Conservation (phyloP, 352 stramenopile genomes). For the Globisporangium rhizosaccharum region DNA sequence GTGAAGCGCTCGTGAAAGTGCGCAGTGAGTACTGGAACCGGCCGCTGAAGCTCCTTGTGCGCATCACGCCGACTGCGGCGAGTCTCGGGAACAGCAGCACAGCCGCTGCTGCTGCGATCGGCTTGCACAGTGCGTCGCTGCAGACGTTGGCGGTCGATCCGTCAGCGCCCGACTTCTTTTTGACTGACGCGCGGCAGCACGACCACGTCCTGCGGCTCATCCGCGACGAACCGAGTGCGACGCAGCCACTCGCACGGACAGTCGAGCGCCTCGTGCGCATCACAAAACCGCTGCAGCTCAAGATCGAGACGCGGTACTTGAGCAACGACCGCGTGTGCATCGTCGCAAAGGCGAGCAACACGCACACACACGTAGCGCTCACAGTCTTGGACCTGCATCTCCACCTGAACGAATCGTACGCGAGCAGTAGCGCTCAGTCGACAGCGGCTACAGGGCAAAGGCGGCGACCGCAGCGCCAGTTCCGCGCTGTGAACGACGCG, state of each 20-base stretch:
- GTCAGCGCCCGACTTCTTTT: conserved; percentile 10
- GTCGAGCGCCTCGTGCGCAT: conserved; percentile 46
- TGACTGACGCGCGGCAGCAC: conserved; percentile 31
- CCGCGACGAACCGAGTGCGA: conserved; percentile 35
- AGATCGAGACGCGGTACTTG: conserved; percentile 48
- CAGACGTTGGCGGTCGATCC: neutral
- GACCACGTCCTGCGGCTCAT: conserved; percentile 40
- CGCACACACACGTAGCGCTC: conserved; percentile 31
- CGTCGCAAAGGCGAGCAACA: conserved; percentile 42
- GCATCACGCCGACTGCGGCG: conserved; percentile 31
- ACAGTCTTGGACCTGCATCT: conserved; percentile 57
- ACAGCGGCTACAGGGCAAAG: neutral
- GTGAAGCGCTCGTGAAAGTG: conserved; percentile 50
- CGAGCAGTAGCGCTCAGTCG: conserved; percentile 1
- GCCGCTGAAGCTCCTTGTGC: conserved; percentile 42
- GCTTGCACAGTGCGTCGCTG: neutral
- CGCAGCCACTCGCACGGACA: conserved; percentile 32
- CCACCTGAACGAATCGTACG: conserved; percentile 37
- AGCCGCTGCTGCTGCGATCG: neutral
- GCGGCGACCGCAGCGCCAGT: conserved; percentile 14
- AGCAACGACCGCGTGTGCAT: conserved; percentile 35
- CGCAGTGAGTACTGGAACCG: conserved; percentile 57
- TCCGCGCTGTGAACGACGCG: conserved; percentile 29
- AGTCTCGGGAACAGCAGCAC: neutral
- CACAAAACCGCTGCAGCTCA: conserved; percentile 47